Percentiles rank a stretch among this genome's conserved stretches.
Evolutionary conservation across 1,284 basidiomycete genomes (phyloP).

Genomic region (Cronartium ribicola): DNA sequence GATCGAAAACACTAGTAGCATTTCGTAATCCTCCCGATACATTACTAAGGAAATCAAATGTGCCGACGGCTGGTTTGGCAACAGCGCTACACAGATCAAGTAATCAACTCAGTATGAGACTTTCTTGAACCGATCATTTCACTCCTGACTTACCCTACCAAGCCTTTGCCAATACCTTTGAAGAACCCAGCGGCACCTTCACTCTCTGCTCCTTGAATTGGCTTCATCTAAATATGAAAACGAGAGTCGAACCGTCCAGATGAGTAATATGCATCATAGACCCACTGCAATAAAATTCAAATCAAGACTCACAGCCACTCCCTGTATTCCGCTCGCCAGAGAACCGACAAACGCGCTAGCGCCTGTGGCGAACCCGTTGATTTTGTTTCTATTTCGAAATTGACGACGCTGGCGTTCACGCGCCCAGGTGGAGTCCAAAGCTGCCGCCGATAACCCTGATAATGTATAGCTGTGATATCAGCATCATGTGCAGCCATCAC

Average conservation of each 20-base stretch:
- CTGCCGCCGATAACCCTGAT: conserved; percentile 49
- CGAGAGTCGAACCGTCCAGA: conserved; percentile 33
- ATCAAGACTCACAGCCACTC: conserved; percentile 68
- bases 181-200: conserved; percentile 94
- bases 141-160: conserved; percentile 69
- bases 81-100: conserved; percentile 61
- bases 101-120: conserved; percentile 42
- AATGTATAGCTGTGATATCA: conserved; percentile 61
- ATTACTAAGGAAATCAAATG: conserved; percentile 92
- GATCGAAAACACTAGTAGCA: conserved; percentile 96
- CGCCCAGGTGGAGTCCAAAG: conserved; percentile 40
- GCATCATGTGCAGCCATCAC: background rate
- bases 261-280: conserved; percentile 1
- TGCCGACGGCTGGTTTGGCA: conserved; percentile 93
- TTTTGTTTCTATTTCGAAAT: conserved; percentile 39
- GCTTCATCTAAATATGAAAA: conserved; percentile 65
- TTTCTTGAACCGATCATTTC: conserved; percentile 40
- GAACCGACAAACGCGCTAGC: conserved; percentile 91
- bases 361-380: conserved; percentile 62
- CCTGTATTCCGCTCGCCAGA: conserved; percentile 91
- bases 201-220: conserved; percentile 90
- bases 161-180: conserved; percentile 93
- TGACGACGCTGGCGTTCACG: conserved; percentile 42
- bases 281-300: background rate
- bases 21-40: conserved; percentile 80